Evolutionary conservation across 495 filamentous ascomycete species (phyloP).

Genomic region (Trichoderma virens): DNA sequence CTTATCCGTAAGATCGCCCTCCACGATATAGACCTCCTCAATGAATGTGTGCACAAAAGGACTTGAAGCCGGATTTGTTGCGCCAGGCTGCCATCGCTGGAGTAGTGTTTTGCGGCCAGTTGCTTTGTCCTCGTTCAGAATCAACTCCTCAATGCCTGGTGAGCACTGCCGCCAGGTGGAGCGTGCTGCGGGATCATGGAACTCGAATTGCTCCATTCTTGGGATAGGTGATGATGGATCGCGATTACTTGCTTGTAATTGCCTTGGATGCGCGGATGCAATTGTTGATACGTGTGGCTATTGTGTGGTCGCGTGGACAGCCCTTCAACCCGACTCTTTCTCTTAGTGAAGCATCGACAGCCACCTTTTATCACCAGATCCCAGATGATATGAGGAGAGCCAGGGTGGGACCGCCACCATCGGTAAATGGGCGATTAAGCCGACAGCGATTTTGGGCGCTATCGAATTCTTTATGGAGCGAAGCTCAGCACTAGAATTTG

Average conservation of each 20-base stretch:
- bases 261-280: background rate
- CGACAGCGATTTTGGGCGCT: background rate
- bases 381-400: background rate
- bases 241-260: background rate
- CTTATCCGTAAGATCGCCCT: slow-evolving; percentile 2
- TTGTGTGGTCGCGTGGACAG: background rate
- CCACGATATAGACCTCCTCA: background rate
- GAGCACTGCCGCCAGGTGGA: background rate
- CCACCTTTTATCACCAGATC: background rate
- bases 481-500: background rate
- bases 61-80: background rate
- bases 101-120: background rate
- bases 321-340: background rate
- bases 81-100: background rate
- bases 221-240: background rate
- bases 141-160: background rate
- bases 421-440: background rate
- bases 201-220: slow-evolving; percentile 2
- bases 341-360: too few relatives aligned
- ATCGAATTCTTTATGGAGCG: background rate
- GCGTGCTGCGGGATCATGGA: background rate
- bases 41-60: background rate
- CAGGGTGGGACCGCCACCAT: background rate
- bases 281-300: background rate
- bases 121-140: background rate